phyloP scores from a whole-genome alignment of 192 early-diverging fungal genomes.

The Funneliformis mosseae region DNA sequence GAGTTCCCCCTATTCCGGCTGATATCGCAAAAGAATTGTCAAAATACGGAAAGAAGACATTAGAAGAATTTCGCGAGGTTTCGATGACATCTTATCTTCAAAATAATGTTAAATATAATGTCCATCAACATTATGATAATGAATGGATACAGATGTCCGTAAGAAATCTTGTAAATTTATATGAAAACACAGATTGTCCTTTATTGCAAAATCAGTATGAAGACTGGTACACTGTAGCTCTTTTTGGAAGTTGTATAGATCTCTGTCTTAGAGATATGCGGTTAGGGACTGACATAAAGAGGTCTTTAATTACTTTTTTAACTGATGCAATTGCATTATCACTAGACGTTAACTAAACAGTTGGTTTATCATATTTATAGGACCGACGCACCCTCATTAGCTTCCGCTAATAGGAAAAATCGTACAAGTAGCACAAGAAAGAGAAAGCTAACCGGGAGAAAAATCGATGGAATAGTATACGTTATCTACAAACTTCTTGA shows the following conservation, averaged over 20 bases:
- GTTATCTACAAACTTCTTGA: neutral
- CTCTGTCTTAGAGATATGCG: conserved; percentile 2
- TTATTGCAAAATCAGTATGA: neutral
- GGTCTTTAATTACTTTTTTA: conserved; percentile 2
- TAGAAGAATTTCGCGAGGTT: neutral
- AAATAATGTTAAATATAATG: neutral
- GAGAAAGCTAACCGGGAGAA: conserved; percentile 18
- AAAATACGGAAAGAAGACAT: neutral
- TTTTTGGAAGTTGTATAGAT: conserved; percentile 30
- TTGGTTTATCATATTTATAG: conserved; percentile 31
- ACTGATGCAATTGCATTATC: conserved; percentile 18
- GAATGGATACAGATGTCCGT: neutral
- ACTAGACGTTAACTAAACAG: neutral
- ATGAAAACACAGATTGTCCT: conserved; percentile 7
- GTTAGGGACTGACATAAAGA: conserved; percentile 29
- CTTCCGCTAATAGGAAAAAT: conserved; percentile 27
- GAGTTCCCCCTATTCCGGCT: too few relatives aligned
- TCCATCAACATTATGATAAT: neutral
- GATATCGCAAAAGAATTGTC: neutral
- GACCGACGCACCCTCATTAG: conserved; percentile 8
- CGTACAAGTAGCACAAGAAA: neutral
- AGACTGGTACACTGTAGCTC: conserved; percentile 15
- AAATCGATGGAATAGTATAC: conserved; percentile 29
- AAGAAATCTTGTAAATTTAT: neutral
- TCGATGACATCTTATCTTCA: neutral